Evolutionary conservation across 768 basidiomycete genomes (phyloP), one percentile per base, ranked within the genome.

Genomic region (Cubamyces sp.): DNA sequence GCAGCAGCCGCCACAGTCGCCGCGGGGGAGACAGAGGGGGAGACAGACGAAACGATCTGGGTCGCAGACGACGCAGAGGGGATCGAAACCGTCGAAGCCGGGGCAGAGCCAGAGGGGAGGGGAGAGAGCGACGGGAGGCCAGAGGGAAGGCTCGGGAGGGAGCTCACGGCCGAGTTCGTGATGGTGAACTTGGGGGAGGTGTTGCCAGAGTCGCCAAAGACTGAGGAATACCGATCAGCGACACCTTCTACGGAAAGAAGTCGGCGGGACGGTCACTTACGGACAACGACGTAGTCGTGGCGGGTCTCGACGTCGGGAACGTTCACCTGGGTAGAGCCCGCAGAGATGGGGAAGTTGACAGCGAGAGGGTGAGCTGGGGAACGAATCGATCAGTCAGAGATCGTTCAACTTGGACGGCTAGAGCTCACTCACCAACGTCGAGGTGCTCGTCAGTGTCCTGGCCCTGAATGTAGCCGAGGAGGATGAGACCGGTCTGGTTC

Each of bases 141-240:
- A 12, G 21, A 46, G 42, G 45, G 26, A 12, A 49, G 48, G 25
- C 48, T 9, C 23, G 48, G 48, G 14, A 49, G 39, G 42, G 52
- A 59, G 40, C 37, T 55, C 40, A 23, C 16, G 19, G 14, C n/a
- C 26, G 53, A 50, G 37, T 49, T 43, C 5, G 42, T 41, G 54
- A 76, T 77, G 54, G 71, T 68, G 65, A 75, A 69, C 46, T 57
- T 14, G 19, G 62, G 61, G 5, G 70, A 73, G 16, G 53, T 64
- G 71, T 81, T 75, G 53, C 78, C 81, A 5, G 81, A 82, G 68
- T 82, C 79, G 43, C 81, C 82, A 46, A 83, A 71, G 30, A 83
- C 81, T 82, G 46, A 18, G 50, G 15, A 42, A 25, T 14, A 45
- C 9, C 25, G n/a, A 37, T 42, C 34, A 50, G 59, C n/a, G 16